Conservation (phyloP, 352 stramenopile species). For the Globisporangium echinulatum region DNA sequence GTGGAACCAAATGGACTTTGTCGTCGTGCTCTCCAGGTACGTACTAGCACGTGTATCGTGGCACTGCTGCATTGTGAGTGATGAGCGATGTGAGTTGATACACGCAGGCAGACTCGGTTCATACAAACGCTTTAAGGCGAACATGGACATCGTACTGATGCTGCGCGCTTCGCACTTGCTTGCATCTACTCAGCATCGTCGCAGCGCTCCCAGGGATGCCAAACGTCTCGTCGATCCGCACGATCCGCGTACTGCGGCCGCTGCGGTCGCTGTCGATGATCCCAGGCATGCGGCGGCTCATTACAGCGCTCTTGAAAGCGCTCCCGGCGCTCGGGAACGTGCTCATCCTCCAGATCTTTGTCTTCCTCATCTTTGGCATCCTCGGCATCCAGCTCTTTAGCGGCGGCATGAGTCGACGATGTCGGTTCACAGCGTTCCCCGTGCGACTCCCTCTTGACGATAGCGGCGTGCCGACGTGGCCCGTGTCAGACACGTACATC, state of each 20-base stretch:
- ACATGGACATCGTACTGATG: too few relatives aligned
- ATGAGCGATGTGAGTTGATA: too few relatives aligned
- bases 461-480: slow-evolving; percentile 25
- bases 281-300: slow-evolving; percentile 71
- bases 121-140: too few relatives aligned
- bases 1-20: slow-evolving; percentile 92
- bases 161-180: too few relatives aligned
- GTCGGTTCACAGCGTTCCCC: slow-evolving; percentile 70
- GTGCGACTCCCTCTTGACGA: slow-evolving; percentile 29
- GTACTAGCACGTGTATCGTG: not conserved
- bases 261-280: slow-evolving; percentile 87
- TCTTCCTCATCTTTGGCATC: slow-evolving; percentile 90
- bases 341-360: slow-evolving; percentile 86
- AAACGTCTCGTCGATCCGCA: slow-evolving; percentile 78
- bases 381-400: slow-evolving; percentile 86
- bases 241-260: slow-evolving; percentile 84
- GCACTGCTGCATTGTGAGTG: too few relatives aligned
- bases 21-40: slow-evolving; percentile 81
- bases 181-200: slow-evolving; percentile 29
- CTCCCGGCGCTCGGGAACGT: slow-evolving; percentile 85
- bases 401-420: slow-evolving; percentile 75
- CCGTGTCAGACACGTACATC: slow-evolving; percentile 43
- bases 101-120: too few relatives aligned
- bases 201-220: slow-evolving; percentile 51
- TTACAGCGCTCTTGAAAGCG: slow-evolving; percentile 78